Evolutionary conservation across 2,329 filamentous ascomycete species (phyloP), one percentile per base, ranked within the genome.

Genomic region (Akanthomyces dipterigenus): DNA sequence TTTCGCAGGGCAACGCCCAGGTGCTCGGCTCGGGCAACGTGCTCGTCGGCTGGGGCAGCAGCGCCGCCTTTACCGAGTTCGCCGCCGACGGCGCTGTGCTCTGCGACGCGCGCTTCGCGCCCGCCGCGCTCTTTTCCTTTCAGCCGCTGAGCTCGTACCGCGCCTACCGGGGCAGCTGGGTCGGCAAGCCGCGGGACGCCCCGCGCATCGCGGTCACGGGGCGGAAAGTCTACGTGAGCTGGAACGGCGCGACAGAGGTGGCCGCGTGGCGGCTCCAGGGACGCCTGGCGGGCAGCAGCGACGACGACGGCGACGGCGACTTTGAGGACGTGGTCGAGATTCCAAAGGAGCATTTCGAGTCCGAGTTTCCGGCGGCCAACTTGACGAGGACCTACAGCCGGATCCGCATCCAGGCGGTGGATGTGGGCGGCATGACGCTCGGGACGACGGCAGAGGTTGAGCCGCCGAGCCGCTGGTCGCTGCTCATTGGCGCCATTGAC

Each of bases 11-110:
- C n/a, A 75, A 71, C 51, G 78, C 80, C 36, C 82, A 86, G 64
- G 66, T 81, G 12, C 74, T 85, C 0, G 76, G 78, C 0, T 78
- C 77, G 55, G 80, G 80, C 38, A 79, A 82, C 61, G 76, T 77
- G 9, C 70, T 85, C 51, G 77, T 85, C 50, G 81, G 81, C 63
- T 86, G 82, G 82, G 82, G 83, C 5, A 77, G 75, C 0, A 75
- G 76, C 42, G 78, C 77, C 0, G 77, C 76, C 8, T 64, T 80
- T 34, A 80, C 77, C 3, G 78, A 78, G 65, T 75, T 80, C 65
- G 72, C 72, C 0, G 65, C 72, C 1, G 75, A 78, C 16, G 82
- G 82, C 11, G 70, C 73, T 12, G 67, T 78, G 6, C 70, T 84
- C 20, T 82, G 82, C 72, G 79, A 84, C 62, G 74, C 74, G 2